A percentile compares a stretch with the other conserved stretches of the same genome.
Conservation (phyloP, 2,329 filamentous ascomycete species). For the Penicillium sp. region DNA sequence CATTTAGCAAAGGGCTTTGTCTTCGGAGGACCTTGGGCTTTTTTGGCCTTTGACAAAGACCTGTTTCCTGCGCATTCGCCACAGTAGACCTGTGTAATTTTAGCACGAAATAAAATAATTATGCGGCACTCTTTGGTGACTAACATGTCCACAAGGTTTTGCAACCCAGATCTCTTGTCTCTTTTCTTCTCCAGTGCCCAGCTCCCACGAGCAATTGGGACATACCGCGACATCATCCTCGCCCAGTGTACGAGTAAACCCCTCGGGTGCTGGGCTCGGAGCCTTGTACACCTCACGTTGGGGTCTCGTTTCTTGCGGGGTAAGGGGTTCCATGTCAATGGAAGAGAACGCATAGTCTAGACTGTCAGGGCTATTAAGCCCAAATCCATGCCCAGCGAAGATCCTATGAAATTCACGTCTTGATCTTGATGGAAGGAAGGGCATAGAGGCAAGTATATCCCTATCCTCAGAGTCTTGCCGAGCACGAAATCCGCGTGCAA, state of each 20-base stretch:
- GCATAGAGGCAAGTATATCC: neutral
- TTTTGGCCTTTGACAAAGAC: conserved; percentile 34
- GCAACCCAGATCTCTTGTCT: conserved; percentile 91
- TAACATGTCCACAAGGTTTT: conserved; percentile 87
- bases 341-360: conserved; percentile 12
- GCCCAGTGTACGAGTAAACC: conserved; percentile 72
- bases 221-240: conserved; percentile 74
- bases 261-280: conserved; percentile 61
- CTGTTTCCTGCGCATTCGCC: conserved; percentile 45
- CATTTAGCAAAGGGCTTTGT: conserved; percentile 44
- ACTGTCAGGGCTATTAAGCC: neutral
- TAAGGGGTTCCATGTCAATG: conserved; percentile 6
- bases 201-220: conserved; percentile 77
- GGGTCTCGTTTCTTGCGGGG: conserved; percentile 7
- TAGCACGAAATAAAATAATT: conserved; percentile 1
- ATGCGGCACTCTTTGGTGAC: conserved; percentile 25
- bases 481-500: neutral
- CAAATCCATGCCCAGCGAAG: neutral
- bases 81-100: conserved; percentile 44
- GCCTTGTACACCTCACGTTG: conserved; percentile 51
- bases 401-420: neutral
- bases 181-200: conserved; percentile 64
- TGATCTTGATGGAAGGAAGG: neutral
- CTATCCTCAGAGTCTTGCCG: neutral
- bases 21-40: conserved; percentile 23